Percentiles rank a stretch among this genome's conserved stretches.
phyloP scores from a whole-genome alignment of 139 green algal genomes.

The Volvox reticuliferus region DNA sequence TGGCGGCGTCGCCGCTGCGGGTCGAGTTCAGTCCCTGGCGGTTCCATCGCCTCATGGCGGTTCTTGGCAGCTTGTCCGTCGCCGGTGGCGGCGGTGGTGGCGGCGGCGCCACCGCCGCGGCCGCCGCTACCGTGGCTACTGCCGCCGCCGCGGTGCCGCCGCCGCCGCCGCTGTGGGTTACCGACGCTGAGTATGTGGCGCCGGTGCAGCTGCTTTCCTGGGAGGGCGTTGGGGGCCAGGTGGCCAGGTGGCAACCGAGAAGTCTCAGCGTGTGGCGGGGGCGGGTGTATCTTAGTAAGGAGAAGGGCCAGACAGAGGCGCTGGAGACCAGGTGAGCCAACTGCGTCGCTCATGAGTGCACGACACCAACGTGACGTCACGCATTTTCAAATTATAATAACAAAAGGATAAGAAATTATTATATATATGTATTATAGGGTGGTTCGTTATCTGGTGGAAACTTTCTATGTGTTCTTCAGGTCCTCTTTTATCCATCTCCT shows the following conservation, averaged over 20 bases:
- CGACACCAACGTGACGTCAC: too few species aligned
- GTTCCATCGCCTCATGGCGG: constrained; percentile 66
- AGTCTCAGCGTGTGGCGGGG: constrained; percentile 59
- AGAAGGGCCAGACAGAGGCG: background rate
- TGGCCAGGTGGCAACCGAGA: constrained; percentile 58
- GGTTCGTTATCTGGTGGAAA: too few species aligned
- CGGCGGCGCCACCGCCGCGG: background rate
- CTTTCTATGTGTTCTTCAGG: too few species aligned
- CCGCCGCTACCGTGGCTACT: background rate
- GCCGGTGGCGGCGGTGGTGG: background rate
- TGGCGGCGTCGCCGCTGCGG: constrained; percentile 56
- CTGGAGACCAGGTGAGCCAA: constrained; percentile 13
- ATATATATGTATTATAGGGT: too few species aligned
- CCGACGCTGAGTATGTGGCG: constrained; percentile 60
- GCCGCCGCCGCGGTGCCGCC: background rate
- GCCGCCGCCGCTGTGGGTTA: constrained; percentile 59
- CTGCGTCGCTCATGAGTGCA: too few species aligned
- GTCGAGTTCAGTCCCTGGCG: constrained; percentile 66
- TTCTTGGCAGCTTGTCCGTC: constrained; percentile 47
- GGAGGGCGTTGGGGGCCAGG: constrained; percentile 57
- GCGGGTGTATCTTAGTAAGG: constrained; percentile 54
- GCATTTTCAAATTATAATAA: too few species aligned
- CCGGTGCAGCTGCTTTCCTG: constrained; percentile 51
- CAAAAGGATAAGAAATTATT: too few species aligned
- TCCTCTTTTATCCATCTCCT: too few species aligned